Conservation (phyloP, 106 monocot genomes). For the Phalaenopsis aphrodite region DNA sequence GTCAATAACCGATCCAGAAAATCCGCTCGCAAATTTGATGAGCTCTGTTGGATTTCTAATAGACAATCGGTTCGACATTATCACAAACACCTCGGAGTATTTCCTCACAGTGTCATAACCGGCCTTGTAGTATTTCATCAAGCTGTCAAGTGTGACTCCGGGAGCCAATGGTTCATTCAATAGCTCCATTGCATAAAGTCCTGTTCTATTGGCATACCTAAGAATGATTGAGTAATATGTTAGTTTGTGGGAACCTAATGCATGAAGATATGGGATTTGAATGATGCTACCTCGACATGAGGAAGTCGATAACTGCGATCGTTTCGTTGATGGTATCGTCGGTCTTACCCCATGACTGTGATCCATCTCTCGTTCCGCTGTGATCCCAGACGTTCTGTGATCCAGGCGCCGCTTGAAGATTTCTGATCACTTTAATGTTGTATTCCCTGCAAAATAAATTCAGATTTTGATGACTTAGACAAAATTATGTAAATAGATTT, state of each 20-base stretch:
- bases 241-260: no score
- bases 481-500: no score
- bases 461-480: no score
- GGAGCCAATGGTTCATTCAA: constrained; percentile 44
- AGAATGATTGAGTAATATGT: constrained; percentile 9
- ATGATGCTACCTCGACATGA: constrained; percentile 18
- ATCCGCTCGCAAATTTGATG: constrained; percentile 30
- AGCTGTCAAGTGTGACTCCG: constrained; percentile 15
- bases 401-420: constrained; percentile 47
- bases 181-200: constrained; percentile 32
- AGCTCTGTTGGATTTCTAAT: constrained; percentile 18
- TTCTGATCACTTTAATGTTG: constrained; percentile 32
- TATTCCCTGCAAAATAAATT: constrained; percentile 21
- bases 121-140: constrained; percentile 29
- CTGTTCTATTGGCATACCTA: constrained; percentile 18
- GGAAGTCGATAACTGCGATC: constrained; percentile 57
- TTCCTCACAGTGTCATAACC: constrained; percentile 41
- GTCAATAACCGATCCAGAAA: constrained; percentile 33
- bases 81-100: constrained; percentile 30
- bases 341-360: constrained; percentile 45
- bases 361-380: constrained; percentile 65
- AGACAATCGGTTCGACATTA: constrained; percentile 35
- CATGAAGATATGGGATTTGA: no score
- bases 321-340: constrained; percentile 42
- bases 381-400: constrained; percentile 52